Evolutionary conservation across 2,329 filamentous ascomycete genomes (phyloP).

Genomic region (Cyclaneusma minus): DNA sequence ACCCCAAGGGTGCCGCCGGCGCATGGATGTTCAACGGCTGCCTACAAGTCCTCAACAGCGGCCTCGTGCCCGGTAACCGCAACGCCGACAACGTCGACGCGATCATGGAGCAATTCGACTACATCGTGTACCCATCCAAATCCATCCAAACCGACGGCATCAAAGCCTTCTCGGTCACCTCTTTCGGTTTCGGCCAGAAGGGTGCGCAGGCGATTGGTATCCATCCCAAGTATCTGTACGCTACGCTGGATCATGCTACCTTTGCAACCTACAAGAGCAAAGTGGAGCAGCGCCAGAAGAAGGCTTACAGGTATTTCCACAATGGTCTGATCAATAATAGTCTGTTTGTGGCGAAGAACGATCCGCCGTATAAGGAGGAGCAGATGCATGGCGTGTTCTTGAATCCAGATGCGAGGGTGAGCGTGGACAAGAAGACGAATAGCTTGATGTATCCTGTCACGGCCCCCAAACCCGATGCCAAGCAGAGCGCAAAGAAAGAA

Average conservation of each 20-base stretch:
- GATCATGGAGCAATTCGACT: constrained; percentile 93
- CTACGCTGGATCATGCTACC: constrained; percentile 75
- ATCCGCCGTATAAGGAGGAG: constrained; percentile 77
- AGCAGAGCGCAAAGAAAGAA: constrained; percentile 44
- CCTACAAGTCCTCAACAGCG: constrained; percentile 85
- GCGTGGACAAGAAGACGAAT: constrained; percentile 71
- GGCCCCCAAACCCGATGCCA: constrained; percentile 15
- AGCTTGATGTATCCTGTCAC: constrained; percentile 64
- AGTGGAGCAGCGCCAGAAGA: constrained; percentile 91
- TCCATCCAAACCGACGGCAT: constrained; percentile 94
- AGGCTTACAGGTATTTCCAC: constrained; percentile 97
- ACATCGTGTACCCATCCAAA: constrained; percentile 92
- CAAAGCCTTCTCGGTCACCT: constrained; percentile 98
- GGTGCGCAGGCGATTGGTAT: constrained; percentile 94
- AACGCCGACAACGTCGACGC: constrained; percentile 97
- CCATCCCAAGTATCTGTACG: constrained; percentile 90
- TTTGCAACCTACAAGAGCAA: constrained; percentile 74
- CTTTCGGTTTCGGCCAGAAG: constrained; percentile 98
- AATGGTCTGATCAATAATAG: constrained; percentile 96
- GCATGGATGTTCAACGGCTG: constrained; percentile 99
- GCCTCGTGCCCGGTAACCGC: constrained; percentile 89
- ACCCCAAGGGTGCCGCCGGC: constrained; percentile 97
- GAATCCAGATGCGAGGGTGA: constrained; percentile 81
- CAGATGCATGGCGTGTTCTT: constrained; percentile 81
- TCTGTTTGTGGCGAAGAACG: constrained; percentile 88